Conservation (phyloP, 768 basidiomycete species). For the Lactarius akahatsu region DNA sequence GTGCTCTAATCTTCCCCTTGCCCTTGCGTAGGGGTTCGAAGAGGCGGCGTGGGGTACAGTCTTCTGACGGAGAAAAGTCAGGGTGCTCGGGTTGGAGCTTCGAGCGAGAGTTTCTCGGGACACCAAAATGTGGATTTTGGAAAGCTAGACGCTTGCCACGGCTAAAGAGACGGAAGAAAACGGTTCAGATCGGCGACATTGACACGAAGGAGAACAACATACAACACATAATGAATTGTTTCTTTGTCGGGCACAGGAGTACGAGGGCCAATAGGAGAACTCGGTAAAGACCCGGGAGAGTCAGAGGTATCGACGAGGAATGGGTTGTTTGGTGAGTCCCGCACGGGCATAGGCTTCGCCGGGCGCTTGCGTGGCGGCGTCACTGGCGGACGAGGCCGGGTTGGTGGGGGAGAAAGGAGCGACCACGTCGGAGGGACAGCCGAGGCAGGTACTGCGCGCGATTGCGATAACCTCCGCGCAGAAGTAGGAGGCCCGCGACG, state of each 20-base stretch:
- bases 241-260: slow-evolving; percentile 25
- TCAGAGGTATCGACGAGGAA: slow-evolving; percentile 26
- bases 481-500: slow-evolving; percentile 25
- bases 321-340: slow-evolving; percentile 30
- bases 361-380: slow-evolving; percentile 26
- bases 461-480: slow-evolving; percentile 25
- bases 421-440: slow-evolving; percentile 18
- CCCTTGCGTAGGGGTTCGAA: slow-evolving; percentile 19
- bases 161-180: slow-evolving; percentile 6
- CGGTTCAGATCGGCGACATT: not conserved
- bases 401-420: slow-evolving; percentile 29
- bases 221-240: slow-evolving; percentile 30
- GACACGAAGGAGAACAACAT: slow-evolving; percentile 3
- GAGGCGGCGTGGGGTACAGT: slow-evolving; percentile 28
- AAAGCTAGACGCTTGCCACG: slow-evolving; percentile 28
- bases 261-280: slow-evolving; percentile 27
- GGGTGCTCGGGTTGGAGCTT: slow-evolving; percentile 26
- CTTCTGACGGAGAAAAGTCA: slow-evolving; percentile 29
- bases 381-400: slow-evolving; percentile 24
- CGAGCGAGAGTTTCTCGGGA: slow-evolving; percentile 19
- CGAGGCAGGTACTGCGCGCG: slow-evolving; percentile 26
- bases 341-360: slow-evolving; percentile 26
- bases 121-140: slow-evolving; percentile 28
- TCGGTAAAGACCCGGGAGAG: slow-evolving; percentile 25
- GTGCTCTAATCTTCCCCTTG: not conserved